Evolutionary conservation across 768 basidiomycete genomes (phyloP), one percentile per base, ranked within the genome.

Genomic region (Cystobasidium onofrii): DNA sequence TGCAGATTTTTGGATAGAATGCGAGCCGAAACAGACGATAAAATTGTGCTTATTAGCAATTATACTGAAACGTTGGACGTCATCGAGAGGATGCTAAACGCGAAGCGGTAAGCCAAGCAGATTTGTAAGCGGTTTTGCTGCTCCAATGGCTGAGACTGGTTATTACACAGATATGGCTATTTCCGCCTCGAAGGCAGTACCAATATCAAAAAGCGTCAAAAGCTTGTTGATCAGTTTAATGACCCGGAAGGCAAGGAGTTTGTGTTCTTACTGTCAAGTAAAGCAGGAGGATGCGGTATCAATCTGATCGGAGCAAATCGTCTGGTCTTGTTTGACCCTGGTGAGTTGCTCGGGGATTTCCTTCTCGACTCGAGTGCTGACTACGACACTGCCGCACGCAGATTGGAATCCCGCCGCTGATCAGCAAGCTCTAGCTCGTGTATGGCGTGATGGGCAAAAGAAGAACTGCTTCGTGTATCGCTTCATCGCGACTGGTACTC

Each of bases 401-500:
- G 94, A 97, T 79, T 97, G 94, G 94, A 97, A 97, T 78, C 94
- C 94, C 29, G 95, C 95, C 12, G 92, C 94, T 31, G 95, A 99
- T 81, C 96, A 98, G 80, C 95, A 99, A 81, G 95, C 95, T 9
- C 85, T 99, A 4, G 95, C 95, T 54, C 92, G 95, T 80, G 95
- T 99, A 10, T 99, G 95, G 95, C 90, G 95, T 83, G 95, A 99
- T 79, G 95, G 95, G 0, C 95, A 98, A 81, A 99, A 96, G 87
- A 98, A 98, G 86, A 94, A 96, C 82, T 99, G 95, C 79, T 99
- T 99, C 77, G 95, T 98, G 1, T 99, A 98, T 81, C 91, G 95
- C 27, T 99, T 98, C 82, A 94, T 97, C 46, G 43, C 73, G 17
- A 57, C 74, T 75, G 95, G 94, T 1, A 96, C 94, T 0, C 96